These are phyloP conservation scores for Exophiala oligosperma DNA, from an alignment of 2,329 filamentous ascomycete genomes.

Conservation along the genomic window DNA sequence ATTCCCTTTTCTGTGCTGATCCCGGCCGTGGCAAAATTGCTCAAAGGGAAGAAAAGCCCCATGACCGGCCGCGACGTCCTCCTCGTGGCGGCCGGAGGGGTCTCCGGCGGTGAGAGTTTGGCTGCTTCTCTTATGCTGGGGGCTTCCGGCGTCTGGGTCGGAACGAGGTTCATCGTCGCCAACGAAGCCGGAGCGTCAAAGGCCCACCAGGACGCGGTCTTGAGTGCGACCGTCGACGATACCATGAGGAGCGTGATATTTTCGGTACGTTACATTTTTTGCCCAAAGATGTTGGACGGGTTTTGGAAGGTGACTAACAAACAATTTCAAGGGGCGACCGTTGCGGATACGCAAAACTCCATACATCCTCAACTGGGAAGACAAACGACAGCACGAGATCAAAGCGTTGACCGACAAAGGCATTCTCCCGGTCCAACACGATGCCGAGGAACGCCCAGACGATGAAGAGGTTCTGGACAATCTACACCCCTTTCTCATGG, in stretches of 20 bases:
- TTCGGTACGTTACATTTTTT: conserved; percentile 35
- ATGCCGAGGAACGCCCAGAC: conserved; percentile 72
- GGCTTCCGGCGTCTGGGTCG: conserved; percentile 78
- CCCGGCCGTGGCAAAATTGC: conserved; percentile 75
- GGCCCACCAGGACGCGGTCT: conserved; percentile 48
- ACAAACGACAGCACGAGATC: conserved; percentile 68
- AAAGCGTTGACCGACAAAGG: conserved; percentile 78
- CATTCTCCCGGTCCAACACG: conserved; percentile 78
- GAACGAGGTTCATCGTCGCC: conserved; percentile 76
- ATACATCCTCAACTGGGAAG: conserved; percentile 72
- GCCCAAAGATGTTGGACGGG: too few relatives aligned
- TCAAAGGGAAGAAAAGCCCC: conserved; percentile 62
- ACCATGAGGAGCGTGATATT: conserved; percentile 75
- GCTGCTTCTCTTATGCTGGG: conserved; percentile 77
- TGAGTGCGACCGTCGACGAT: conserved; percentile 67
- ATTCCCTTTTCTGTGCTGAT: conserved; percentile 73
- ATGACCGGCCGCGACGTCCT: conserved; percentile 65
- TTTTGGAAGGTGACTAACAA: too few relatives aligned
- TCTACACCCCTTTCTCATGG: conserved; percentile 80
- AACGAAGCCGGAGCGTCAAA: conserved; percentile 60
- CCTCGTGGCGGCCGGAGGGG: conserved; percentile 78
- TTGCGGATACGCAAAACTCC: conserved; percentile 72
- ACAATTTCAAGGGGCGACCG: conserved; percentile 53
- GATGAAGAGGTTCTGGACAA: conserved; percentile 79
- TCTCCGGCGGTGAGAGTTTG: conserved; percentile 70